phyloP scores from a whole-genome alignment of 345 rosid genomes.

The Nephelium lappaceum region DNA sequence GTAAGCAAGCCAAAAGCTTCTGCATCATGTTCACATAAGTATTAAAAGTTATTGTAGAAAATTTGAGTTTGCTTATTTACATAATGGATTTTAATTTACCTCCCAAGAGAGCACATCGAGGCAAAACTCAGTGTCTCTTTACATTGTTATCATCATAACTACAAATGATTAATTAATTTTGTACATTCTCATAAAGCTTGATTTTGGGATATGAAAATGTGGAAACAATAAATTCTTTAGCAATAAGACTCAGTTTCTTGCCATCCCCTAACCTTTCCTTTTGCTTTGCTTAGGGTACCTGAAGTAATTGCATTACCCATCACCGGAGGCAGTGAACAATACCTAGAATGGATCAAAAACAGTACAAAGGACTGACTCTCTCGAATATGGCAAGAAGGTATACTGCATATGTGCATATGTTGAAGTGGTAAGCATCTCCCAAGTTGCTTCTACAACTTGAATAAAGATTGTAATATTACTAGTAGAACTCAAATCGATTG shows the following conservation, averaged over 20 bases:
- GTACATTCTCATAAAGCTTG: not conserved
- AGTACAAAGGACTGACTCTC: constrained; percentile 70
- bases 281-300: constrained; percentile 57
- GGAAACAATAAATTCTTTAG: not conserved
- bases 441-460: not conserved
- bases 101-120: not conserved
- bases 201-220: not conserved
- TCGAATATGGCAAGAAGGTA: not conserved
- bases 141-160: not conserved
- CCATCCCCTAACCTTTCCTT: not conserved
- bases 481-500: too few species aligned
- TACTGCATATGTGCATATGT: not conserved
- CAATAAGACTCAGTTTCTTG: not conserved
- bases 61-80: not conserved
- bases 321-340: constrained; percentile 70
- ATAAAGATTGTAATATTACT: constrained; percentile 11
- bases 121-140: not conserved
- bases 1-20: constrained; percentile 57
- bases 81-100: not conserved
- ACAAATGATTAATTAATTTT: not conserved
- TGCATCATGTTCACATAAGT: constrained; percentile 10
- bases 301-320: constrained; percentile 91
- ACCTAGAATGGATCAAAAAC: constrained; percentile 85
- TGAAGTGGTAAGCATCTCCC: not conserved
- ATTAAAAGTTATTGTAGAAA: not conserved